Conservation (phyloP, 2,329 filamentous ascomycete genomes). For the Emergomyces orientalis region DNA sequence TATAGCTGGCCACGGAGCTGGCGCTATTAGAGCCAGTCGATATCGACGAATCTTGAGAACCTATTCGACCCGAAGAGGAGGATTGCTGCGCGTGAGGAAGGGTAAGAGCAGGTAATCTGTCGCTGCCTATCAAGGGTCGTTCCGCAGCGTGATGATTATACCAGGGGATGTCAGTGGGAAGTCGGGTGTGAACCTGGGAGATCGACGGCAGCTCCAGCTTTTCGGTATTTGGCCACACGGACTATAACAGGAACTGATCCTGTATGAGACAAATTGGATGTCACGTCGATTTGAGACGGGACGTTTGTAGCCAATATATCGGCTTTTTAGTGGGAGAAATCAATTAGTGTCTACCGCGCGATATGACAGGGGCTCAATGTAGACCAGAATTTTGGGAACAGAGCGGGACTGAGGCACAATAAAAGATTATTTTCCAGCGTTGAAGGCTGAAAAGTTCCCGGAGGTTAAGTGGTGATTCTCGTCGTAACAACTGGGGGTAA, state of each 20-base stretch:
- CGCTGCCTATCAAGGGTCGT: constrained; percentile 58
- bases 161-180: constrained; percentile 60
- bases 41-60: constrained; percentile 53
- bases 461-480: not conserved
- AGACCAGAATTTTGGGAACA: not conserved
- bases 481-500: not conserved
- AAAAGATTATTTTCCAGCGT: not conserved
- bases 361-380: not conserved
- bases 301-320: not conserved
- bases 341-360: not conserved
- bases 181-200: constrained; percentile 72
- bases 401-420: not conserved
- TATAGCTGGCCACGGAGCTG: constrained; percentile 49
- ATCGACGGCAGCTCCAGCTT: constrained; percentile 92
- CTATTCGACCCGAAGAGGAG: constrained; percentile 62
- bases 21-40: constrained; percentile 42
- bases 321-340: not conserved
- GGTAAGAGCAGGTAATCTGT: constrained; percentile 63
- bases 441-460: not conserved
- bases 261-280: constrained; percentile 2
- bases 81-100: constrained; percentile 54
- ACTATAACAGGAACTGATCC: constrained; percentile 6
- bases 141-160: constrained; percentile 59
- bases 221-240: constrained; percentile 51
- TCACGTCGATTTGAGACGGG: not conserved